These are phyloP conservation scores for Stereum hirsutum DNA, from an alignment of 1,284 basidiomycete species.

Conservation along the genomic window DNA sequence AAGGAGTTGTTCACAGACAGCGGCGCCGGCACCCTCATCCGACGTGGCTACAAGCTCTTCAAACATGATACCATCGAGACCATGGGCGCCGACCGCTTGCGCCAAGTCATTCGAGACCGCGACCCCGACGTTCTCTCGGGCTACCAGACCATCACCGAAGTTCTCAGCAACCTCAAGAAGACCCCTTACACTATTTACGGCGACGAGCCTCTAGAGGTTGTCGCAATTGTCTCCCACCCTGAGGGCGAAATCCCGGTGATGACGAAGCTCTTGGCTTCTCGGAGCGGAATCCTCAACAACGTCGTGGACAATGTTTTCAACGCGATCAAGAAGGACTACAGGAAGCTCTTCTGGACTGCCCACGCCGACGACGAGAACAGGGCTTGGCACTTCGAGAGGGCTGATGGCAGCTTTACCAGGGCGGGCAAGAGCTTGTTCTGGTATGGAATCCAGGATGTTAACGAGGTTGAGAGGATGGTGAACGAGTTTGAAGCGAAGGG, in stretches of 20 bases:
- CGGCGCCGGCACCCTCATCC: constrained; percentile 95
- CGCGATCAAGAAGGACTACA: constrained; percentile 92
- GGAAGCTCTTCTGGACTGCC: constrained; percentile 93
- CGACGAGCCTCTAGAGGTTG: constrained; percentile 93
- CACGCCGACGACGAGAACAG: constrained; percentile 94
- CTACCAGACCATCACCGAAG: constrained; percentile 81
- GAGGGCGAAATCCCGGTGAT: constrained; percentile 86
- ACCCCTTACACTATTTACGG: constrained; percentile 93
- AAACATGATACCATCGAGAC: constrained; percentile 77
- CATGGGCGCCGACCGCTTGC: constrained; percentile 88
- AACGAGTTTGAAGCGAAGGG: constrained; percentile 80
- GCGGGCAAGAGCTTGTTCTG: constrained; percentile 93
- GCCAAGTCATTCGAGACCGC: constrained; percentile 88
- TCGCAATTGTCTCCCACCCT: constrained; percentile 92
- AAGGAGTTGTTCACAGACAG: constrained; percentile 99
- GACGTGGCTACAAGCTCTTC: constrained; percentile 97
- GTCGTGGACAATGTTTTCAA: constrained; percentile 98
- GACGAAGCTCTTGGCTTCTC: constrained; percentile 86
- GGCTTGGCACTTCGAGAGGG: constrained; percentile 97
- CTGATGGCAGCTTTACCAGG: constrained; percentile 95
- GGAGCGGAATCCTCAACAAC: constrained; percentile 86
- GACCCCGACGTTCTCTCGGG: constrained; percentile 89
- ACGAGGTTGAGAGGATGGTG: constrained; percentile 85
- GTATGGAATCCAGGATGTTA: constrained; percentile 92
- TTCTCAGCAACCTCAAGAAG: constrained; percentile 75